These are phyloP conservation scores for Aspergillus leporis DNA, from an alignment of 495 filamentous ascomycete species.

Conservation along the genomic window DNA sequence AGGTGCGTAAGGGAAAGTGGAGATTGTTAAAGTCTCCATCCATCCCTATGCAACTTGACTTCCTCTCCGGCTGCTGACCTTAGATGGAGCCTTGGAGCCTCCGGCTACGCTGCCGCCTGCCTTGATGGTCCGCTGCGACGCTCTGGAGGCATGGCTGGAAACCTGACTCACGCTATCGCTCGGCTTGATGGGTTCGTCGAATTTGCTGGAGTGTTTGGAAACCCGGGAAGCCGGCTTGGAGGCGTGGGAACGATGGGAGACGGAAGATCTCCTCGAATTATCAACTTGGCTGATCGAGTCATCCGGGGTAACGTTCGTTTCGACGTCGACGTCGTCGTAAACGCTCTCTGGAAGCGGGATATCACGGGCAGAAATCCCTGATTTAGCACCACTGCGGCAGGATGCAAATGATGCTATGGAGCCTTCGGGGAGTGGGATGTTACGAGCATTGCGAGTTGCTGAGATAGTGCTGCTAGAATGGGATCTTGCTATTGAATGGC, in stretches of 20 bases:
- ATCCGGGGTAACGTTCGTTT: constrained; percentile 36
- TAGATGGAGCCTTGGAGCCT: constrained; percentile 29
- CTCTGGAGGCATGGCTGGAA: constrained; percentile 38
- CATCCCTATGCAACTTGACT: constrained; percentile 31
- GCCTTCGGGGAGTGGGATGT: constrained; percentile 31
- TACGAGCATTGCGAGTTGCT: constrained; percentile 32
- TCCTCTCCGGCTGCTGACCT: constrained; percentile 31
- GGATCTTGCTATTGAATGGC: constrained; percentile 20
- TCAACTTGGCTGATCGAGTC: constrained; percentile 44
- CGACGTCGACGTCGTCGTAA: constrained; percentile 33
- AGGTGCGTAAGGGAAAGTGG: constrained; percentile 5
- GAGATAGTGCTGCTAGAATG: constrained; percentile 27
- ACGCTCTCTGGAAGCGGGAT: constrained; percentile 53
- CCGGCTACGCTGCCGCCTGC: constrained; percentile 25
- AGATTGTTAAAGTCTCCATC: background rate
- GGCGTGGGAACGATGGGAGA: constrained; percentile 35
- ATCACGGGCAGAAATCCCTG: constrained; percentile 33
- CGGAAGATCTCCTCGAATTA: constrained; percentile 23
- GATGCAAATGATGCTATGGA: constrained; percentile 24
- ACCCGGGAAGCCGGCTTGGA: constrained; percentile 26
- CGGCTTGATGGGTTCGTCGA: constrained; percentile 52
- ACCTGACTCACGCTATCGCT: constrained; percentile 70
- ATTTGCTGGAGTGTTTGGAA: constrained; percentile 36
- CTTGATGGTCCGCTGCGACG: constrained; percentile 42
- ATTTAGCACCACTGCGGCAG: constrained; percentile 26